Evolutionary conservation across 2,329 filamentous ascomycete species (phyloP).

Genomic region (Alternaria solani): DNA sequence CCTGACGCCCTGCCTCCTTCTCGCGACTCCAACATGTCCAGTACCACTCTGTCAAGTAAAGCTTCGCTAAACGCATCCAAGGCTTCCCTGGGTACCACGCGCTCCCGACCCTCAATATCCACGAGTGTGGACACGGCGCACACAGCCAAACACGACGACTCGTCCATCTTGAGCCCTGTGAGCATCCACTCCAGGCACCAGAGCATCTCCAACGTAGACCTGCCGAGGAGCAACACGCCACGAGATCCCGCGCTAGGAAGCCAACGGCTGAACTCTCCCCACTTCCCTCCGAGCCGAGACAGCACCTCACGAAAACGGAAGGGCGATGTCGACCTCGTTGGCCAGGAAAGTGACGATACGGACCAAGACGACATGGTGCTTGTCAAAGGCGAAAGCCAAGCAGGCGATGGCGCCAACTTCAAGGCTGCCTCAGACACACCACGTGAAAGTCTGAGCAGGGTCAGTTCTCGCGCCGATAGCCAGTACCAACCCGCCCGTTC

Average conservation of each 20-base stretch:
- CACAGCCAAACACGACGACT: conserved; percentile 35
- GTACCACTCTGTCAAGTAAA: conserved; percentile 37
- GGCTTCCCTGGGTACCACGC: conserved; percentile 26
- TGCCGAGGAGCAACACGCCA: conserved; percentile 25
- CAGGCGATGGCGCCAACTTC: conserved; percentile 31
- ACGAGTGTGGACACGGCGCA: conserved; percentile 32
- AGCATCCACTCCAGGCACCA: conserved; percentile 35
- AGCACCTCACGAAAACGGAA: conserved; percentile 29
- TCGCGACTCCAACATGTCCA: conserved; percentile 46
- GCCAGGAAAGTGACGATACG: conserved; percentile 44
- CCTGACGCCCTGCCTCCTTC: conserved; percentile 46
- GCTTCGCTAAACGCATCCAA: conserved; percentile 35
- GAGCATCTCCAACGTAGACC: conserved; percentile 30
- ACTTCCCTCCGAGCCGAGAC: conserved; percentile 31
- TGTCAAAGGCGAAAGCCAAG: conserved; percentile 34
- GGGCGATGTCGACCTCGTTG: conserved; percentile 34
- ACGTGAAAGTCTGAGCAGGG: conserved; percentile 32
- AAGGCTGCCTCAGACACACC: conserved; percentile 31
- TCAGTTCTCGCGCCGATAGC: conserved; percentile 35
- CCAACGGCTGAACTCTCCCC: conserved; percentile 26
- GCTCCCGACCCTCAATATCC: conserved; percentile 40
- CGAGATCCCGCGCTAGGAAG: conserved; percentile 23
- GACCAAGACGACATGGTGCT: conserved; percentile 44
- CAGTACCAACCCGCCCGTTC: conserved; percentile 34
- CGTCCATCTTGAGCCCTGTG: conserved; percentile 36